Conservation (phyloP, 2,329 filamentous ascomycete genomes). For the Colletotrichum noveboracense region DNA sequence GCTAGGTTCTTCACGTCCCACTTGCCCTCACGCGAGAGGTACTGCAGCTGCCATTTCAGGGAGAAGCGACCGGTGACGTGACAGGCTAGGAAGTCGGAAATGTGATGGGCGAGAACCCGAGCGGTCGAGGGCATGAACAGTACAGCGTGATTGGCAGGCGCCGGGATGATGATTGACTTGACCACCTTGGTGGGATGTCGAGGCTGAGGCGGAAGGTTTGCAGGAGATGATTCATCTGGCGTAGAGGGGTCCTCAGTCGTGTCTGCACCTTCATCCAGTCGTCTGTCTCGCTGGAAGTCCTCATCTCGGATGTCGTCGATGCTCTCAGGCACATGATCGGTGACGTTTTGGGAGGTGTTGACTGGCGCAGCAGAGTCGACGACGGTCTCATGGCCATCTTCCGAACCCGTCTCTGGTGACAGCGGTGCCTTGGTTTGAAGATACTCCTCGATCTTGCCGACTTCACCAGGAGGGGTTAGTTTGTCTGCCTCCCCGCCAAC, state of each 20-base stretch:
- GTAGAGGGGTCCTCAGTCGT: conserved; percentile 52
- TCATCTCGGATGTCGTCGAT: conserved; percentile 44
- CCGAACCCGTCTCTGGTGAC: conserved; percentile 15
- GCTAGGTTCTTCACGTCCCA: conserved; percentile 97
- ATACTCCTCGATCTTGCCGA: conserved; percentile 65
- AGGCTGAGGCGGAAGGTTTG: conserved; percentile 51
- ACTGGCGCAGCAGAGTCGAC: conserved; percentile 55
- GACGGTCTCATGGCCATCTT: conserved; percentile 37
- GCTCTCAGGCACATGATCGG: conserved; percentile 36
- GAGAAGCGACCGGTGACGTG: conserved; percentile 80
- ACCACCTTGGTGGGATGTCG: conserved; percentile 59
- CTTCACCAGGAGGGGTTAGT: conserved; percentile 74
- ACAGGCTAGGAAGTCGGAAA: conserved; percentile 79
- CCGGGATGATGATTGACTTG: conserved; percentile 73
- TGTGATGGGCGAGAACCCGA: conserved; percentile 78
- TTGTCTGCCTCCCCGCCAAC: conserved; percentile 79
- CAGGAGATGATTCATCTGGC: conserved; percentile 44
- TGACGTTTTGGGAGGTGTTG: conserved; percentile 36
- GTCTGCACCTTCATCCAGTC: conserved; percentile 34
- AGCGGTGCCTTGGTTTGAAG: conserved; percentile 5
- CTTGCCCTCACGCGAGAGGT: conserved; percentile 88
- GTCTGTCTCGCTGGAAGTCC: conserved; percentile 36
- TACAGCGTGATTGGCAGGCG: conserved; percentile 82
- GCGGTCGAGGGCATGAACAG: conserved; percentile 80
- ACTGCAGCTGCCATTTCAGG: conserved; percentile 88